Percentiles rank a stretch among this genome's conserved stretches.
Conservation (phyloP, 306 rosid genomes). For the Quercus robur region DNA sequence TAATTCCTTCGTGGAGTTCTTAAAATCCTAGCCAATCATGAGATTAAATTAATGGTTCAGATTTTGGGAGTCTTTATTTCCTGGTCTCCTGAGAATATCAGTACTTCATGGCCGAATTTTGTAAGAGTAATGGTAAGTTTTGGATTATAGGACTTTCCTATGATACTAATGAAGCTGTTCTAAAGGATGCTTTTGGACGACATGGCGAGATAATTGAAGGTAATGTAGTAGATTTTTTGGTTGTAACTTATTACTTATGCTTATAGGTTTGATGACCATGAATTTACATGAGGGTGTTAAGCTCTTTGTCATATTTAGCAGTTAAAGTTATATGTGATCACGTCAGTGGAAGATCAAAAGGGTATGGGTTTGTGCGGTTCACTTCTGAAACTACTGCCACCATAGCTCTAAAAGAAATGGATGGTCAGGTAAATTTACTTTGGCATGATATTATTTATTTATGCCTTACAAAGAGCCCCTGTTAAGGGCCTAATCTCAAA, state of each 20-base stretch:
- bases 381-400: slow-evolving; percentile 50
- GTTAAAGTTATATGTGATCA: slow-evolving; percentile 66
- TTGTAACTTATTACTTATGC: neutral
- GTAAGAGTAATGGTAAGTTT: neutral
- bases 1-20: no score
- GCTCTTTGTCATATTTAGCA: slow-evolving; percentile 4
- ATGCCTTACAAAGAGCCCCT: neutral
- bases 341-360: slow-evolving; percentile 59
- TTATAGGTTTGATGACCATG: neutral
- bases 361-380: slow-evolving; percentile 59
- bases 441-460: neutral
- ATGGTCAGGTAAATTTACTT: slow-evolving; percentile 35
- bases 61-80: neutral
- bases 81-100: neutral
- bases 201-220: slow-evolving; percentile 68
- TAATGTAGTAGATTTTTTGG: neutral
- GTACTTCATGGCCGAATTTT: neutral
- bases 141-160: slow-evolving; percentile 51
- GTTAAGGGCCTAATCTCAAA: neutral
- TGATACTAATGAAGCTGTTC: slow-evolving; percentile 63
- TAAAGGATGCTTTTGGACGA: slow-evolving; percentile 49
- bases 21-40: no score
- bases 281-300: neutral
- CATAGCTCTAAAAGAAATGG: slow-evolving; percentile 46
- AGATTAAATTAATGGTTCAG: no score